Evolutionary conservation across 768 basidiomycete genomes (phyloP).

Genomic region (Daedalea quercina): DNA sequence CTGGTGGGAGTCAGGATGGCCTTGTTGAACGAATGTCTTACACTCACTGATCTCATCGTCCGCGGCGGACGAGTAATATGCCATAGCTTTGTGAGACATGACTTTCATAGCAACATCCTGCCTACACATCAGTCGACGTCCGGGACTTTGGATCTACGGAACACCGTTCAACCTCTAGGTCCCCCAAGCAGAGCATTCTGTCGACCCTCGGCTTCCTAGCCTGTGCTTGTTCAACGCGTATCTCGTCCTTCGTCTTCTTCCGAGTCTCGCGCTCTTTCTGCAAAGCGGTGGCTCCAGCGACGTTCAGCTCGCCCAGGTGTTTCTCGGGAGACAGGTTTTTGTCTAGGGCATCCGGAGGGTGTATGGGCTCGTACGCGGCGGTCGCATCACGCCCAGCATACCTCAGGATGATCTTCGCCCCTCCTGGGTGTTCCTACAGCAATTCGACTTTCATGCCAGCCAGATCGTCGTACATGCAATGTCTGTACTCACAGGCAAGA

Average conservation of each 20-base stretch:
- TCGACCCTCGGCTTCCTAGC: constrained; percentile 56
- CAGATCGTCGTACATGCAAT: not conserved
- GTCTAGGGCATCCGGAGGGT: constrained; percentile 75
- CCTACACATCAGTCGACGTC: not conserved
- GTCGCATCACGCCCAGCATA: constrained; percentile 88
- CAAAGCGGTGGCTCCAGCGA: constrained; percentile 34
- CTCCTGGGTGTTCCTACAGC: constrained; percentile 71
- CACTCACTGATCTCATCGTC: constrained; percentile 76
- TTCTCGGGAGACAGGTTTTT: constrained; percentile 64
- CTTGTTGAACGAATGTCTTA: not conserved
- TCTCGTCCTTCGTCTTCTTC: constrained; percentile 60
- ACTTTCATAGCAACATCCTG: constrained; percentile 68
- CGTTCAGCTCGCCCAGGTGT: constrained; percentile 62
- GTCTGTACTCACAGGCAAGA: constrained; percentile 46
- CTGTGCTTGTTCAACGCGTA: constrained; percentile 57
- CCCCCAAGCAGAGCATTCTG: constrained; percentile 67
- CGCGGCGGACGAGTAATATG: constrained; percentile 82
- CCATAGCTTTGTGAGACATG: constrained; percentile 67
- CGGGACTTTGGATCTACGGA: not conserved
- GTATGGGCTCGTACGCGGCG: constrained; percentile 69
- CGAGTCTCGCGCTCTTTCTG: constrained; percentile 48
- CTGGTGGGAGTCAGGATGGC: constrained; percentile 26
- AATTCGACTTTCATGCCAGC: not conserved
- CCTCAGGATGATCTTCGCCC: constrained; percentile 71
- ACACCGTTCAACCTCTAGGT: constrained; percentile 62